Base-by-base conservation (phyloP, 257 asterid species). In the Petrea volubilis region DNA sequence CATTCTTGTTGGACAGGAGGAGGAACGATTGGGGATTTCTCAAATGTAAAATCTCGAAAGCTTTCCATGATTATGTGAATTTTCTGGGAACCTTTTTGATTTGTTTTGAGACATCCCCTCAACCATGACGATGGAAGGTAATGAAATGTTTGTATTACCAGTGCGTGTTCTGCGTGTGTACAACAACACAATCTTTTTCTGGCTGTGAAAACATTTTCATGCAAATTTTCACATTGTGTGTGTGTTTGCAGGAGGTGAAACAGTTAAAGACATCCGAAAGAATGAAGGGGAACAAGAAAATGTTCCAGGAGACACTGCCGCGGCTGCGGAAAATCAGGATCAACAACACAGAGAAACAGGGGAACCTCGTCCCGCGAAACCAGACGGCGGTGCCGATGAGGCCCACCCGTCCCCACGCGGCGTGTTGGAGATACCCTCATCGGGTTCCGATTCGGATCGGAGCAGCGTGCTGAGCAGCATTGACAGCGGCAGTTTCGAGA, bases 381-480 rank as follows among this genome's bases (percentile, higher is more conserved):
- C 33, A 51, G 61, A 27, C 60, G 6, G 51, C 0, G 70, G 14
- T 0, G 82, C 77, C 2, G 83, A 38, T 38, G 43, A 38, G 43
- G 43, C 9, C 12, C 12, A 55, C 24, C 67, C 82, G 9, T 92
- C 97, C 0, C 96, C 98, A 6, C 75, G 95, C 78, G 92, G 97
- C 4, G 97, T 90, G n/a, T 15, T 90, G 75, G 98, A 92, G 77
- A 82, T 81, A 6, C 87, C 85, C 0, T 44, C 79, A 10, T 51
- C 90, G 23, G 80, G 84, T 6, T 74, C 82, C 46, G 74, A 80
- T 61, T 80, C 79, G 38, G 86, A 73, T 7, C 73, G 68, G 46
- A 64, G 80, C 58, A 57, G 75, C 62, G 11, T 2, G 10, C 5
- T 49, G 12, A 55, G 69, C 76, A 53, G 82, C 28, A 36, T 31